Percentiles rank a stretch among this genome's conserved stretches.
phyloP scores from a whole-genome alignment of 2,329 filamentous ascomycete genomes.

The Xylaria arbuscula region DNA sequence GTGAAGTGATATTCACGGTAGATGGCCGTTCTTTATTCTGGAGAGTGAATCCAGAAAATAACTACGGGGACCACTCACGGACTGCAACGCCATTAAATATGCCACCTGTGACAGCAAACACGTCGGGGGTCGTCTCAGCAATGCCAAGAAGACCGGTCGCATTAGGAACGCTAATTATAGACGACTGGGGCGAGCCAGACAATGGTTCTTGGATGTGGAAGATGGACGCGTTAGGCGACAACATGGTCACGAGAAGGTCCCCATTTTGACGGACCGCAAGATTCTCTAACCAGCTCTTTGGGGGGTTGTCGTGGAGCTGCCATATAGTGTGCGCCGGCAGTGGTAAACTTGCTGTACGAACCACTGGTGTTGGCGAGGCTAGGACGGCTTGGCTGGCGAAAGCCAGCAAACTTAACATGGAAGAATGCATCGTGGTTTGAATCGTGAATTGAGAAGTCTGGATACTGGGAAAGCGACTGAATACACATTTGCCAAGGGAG shows the following conservation, averaged over 20 bases:
- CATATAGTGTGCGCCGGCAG: slow-evolving; percentile 29
- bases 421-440: slow-evolving; percentile 12
- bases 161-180: slow-evolving; percentile 21
- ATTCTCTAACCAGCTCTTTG: slow-evolving; percentile 30
- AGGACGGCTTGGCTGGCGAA: slow-evolving; percentile 14
- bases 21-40: not conserved
- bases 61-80: slow-evolving; percentile 15
- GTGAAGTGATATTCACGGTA: not conserved
- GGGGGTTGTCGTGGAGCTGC: slow-evolving; percentile 20
- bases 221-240: slow-evolving; percentile 22
- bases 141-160: slow-evolving; percentile 31
- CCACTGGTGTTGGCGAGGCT: slow-evolving; percentile 3
- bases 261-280: slow-evolving; percentile 32
- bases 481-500: not conserved
- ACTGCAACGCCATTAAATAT: slow-evolving; percentile 18
- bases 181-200: slow-evolving; percentile 23
- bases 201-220: slow-evolving; percentile 30
- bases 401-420: slow-evolving; percentile 18
- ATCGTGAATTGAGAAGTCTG: not conserved
- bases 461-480: not conserved
- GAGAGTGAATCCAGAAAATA: not conserved
- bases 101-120: slow-evolving; percentile 25
- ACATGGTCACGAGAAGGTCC: slow-evolving; percentile 35
- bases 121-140: slow-evolving; percentile 28
- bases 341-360: slow-evolving; percentile 14